Base-by-base conservation (phyloP, 2,329 filamentous ascomycete species). In the Hypomyces perniciosus region DNA sequence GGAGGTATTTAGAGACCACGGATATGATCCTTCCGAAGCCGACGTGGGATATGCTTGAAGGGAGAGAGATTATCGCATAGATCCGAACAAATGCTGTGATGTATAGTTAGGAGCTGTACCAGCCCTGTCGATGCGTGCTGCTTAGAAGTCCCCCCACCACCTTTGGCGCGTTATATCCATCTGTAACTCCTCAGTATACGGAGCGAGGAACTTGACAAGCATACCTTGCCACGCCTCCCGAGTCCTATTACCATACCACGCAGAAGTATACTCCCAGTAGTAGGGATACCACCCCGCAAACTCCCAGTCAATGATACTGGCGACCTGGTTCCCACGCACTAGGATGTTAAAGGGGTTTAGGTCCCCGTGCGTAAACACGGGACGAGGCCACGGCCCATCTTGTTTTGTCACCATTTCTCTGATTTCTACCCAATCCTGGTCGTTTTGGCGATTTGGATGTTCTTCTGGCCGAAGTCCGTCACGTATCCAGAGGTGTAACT, bases 361-460 rank as follows among this genome's bases (percentile, higher is more conserved):
- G 53, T 77, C 73, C 7, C 65, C 68, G 59, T 78, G 75, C 10
- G 73, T 75, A 56, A 79, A 74, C 6, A 70, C 66, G 2, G 69
- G 67, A 12, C 55, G 46, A n/a, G 59, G 59, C 62, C 63, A 70
- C 8, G 60, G 58, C 2, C 61, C 54, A 50, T 73, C 65, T 44
- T 74, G 72, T 49, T 57, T 59, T 4, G 41, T 54, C 1, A 64
- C 60, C 62, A 73, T 69, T 4, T 65, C 57, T 48, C 66, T 57
- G 27, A 70, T 51, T 0, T 62, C 60, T 8, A 59, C 40, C 54
- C 57, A 61, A 1, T 67, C 60, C 4, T 63, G 41, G 2, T 59
- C 54, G n/a, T 56, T 49, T 20, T 51, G 20, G 4, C 50, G 31
- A 2, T 56, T 43, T 1, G 47, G 50, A 26, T 55, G 48, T 5